Conservation (phyloP, 164 flowering plant genomes). For the Nymphaea thermarum region DNA sequence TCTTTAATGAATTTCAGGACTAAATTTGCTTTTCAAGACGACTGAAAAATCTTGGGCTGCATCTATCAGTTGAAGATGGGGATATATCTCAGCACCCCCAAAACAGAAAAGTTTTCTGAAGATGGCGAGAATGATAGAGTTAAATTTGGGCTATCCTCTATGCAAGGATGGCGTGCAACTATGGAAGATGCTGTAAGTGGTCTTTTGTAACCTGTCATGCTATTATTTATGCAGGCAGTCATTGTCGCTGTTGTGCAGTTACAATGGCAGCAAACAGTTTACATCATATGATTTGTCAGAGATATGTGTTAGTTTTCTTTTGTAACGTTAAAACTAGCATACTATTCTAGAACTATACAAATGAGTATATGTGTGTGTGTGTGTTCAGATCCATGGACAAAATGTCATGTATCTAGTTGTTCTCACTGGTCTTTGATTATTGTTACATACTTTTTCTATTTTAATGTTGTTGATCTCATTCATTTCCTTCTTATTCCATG, state of each 20-base stretch:
- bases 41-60: neutral
- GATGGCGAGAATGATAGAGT: conserved; percentile 53
- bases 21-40: neutral
- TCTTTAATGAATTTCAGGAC: neutral
- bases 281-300: neutral
- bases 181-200: conserved; percentile 90
- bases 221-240: no score
- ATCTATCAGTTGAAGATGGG: conserved; percentile 38
- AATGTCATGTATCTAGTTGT: no score
- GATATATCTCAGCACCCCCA: conserved; percentile 64
- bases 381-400: neutral
- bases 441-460: neutral
- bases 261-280: no score
- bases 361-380: neutral
- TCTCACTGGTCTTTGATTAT: neutral
- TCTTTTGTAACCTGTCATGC: neutral
- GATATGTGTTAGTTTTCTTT: neutral
- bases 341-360: no score
- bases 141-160: conserved; percentile 63
- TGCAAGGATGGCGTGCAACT: conserved; percentile 86
- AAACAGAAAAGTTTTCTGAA: conserved; percentile 67
- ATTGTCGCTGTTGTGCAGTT: no score
- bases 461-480: neutral
- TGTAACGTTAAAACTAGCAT: no score
- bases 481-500: neutral